Evolutionary conservation across 352 stramenopile species (phyloP), one percentile per base, ranked within the genome.

Genomic region (Peronosclerospora sorghi): DNA sequence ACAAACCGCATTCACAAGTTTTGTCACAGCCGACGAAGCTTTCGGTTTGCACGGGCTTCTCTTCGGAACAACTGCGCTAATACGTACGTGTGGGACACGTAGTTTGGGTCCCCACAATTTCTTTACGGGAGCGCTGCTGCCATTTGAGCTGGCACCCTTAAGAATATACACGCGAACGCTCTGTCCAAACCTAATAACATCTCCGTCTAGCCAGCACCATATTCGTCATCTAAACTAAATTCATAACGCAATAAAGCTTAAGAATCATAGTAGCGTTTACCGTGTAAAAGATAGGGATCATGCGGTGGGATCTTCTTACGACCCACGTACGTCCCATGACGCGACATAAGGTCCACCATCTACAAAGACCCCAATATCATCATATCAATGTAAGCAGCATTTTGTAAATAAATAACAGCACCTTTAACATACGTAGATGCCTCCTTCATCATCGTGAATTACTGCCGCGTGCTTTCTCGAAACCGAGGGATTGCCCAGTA

Each of bases 281-380:
- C 73, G 26, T 89, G 81, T 17, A 94, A 59, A 27, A 94, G 39
- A 42, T 66, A 85, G 17, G 81, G 81, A 44, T 94, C 81, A 19
- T 94, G 81, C 0, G 81, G 81, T 5, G 81, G 78, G 24, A 94
- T 70, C 59, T 94, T 90, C 45, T 83, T 88, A 15, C 73, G 66
- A 2, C 68, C 70, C 15, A 94, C 76, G 37, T 83, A 91, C 32
- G 81, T 94, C 14, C 81, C 81, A 38, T 94, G 81, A 7, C 81
- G 76, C 15, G 81, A 94, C 81, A 94, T 94, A 10, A 94, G 53
- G 36, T 94, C 81, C 41, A 90, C 79, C 34, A 94, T 66, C 81
- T 94, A 59, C 38, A 28, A 29, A 32, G 4, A 43, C 35, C 55
- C 23, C 24, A 50, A 8, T 2, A 32, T 5, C 5, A 48, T 15